Evolutionary conservation across 2,329 filamentous ascomycete genomes (phyloP), one percentile per base, ranked within the genome.

Genomic region (Talaromyces funiculosus): DNA sequence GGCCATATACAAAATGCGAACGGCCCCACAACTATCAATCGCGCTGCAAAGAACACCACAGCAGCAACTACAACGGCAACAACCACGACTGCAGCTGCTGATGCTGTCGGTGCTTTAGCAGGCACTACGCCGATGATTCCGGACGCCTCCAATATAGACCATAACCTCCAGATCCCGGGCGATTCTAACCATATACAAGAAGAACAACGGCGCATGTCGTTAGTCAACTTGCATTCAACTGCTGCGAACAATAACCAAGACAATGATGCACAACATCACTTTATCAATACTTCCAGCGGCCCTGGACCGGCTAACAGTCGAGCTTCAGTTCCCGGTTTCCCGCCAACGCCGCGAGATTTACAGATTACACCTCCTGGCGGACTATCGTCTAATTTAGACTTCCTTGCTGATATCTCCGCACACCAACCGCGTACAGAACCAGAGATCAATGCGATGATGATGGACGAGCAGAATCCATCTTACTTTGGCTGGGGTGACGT

Each of bases 1-100:
- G 77, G 79, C 57, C 79, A 81, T 66, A 77, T 73, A 53, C 75
- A 78, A 63, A 55, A 60, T 38, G 65, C 63, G 14, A 62, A 57
- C 9, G 57, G 57, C 12, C 51, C 64, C 47, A 74, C 74, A 63
- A 73, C 63, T 65, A 72, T 64, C 63, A 73, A n/a, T 16, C n/a
- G 68, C 70, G 67, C 64, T 66, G 68, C 65, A 67, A 49, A 51
- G 33, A 42, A 42, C 7, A 51, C 20, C n/a, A 59, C 57, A 37
- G 31, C 38, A 22, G 4, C 31, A 14, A 47, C 22, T 47, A 26
- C 51, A 38, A 24, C 31, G 8, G 29, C 51, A 53, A 38, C 20
- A 22, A 3, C 51, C 12, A 12, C 31, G 18, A 38, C 18, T 3
- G 18, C 51, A n/a, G 18, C 35, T 38, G 5, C 31, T 37, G 51